Base-by-base conservation (phyloP, 2,329 filamentous ascomycete species). In the Microcyclosporella mali region DNA sequence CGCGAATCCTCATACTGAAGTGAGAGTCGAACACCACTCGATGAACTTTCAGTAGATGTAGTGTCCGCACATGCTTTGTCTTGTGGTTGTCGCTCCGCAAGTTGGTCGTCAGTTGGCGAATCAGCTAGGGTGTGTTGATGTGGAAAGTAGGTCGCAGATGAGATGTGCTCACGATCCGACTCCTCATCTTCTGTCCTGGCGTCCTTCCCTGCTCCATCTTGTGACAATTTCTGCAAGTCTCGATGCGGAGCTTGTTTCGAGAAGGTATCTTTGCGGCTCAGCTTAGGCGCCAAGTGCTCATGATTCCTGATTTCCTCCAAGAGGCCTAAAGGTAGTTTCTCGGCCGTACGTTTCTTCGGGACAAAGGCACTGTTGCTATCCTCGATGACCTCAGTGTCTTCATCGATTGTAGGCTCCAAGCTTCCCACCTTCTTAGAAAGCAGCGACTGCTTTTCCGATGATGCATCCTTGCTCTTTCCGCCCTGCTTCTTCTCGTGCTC, bases 91-190 rank as follows among this genome's bases (percentile, higher is more conserved):
- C 51, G 52, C 25, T 58, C 50, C 8, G 49, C 45, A 18, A 51
- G 38, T 30, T 59, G 50, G 37, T 56, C 55, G n/a, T 52, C 54
- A 16, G 49, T 55, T 6, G 60, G 60, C 6, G 59, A 59, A 40
- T 66, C 64, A 33, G 71, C 68, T 8, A 67, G 58, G 19, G 65
- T 65, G 46, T 75, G 72, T 56, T 86, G 81, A 68, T 90, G 86
- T 32, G 86, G 86, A 36, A 88, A 73, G 61, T 92, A 92, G 31
- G 88, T 74, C 17, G 86, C 86, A 25, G 85, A 90, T n/a, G 84
- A 88, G 49, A 92, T 88, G 64, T 90, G 86, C 63, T 92, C 86
- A 61, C 85, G 81, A 45, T 85, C 83, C 11, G 84, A 88, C 27
- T 78, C 75, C n/a, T 78, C 73, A 36, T 76, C 75, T 27, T 74